Conservation (phyloP, 2,329 filamentous ascomycete species). For the Cyphellophora attinorum region DNA sequence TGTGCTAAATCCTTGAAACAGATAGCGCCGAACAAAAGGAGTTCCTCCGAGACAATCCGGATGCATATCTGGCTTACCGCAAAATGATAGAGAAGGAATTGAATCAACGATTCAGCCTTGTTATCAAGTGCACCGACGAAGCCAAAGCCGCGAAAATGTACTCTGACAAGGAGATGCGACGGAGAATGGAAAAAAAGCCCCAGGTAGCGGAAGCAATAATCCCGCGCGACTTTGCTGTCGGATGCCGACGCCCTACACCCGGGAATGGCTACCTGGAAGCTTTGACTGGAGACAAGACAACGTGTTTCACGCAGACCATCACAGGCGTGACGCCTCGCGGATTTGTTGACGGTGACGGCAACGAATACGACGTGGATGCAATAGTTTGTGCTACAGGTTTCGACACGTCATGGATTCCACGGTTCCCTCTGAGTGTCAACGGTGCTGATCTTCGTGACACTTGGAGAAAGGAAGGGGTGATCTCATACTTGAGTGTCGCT, state of each 20-base stretch:
- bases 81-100: conserved; percentile 41
- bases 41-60: not conserved
- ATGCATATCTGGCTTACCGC: conserved; percentile 30
- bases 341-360: conserved; percentile 4
- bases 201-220: conserved; percentile 34
- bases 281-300: conserved; percentile 23
- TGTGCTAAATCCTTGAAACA: no score
- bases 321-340: conserved; percentile 6
- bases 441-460: conserved; percentile 7
- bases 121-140: conserved; percentile 18
- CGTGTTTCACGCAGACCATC: conserved; percentile 5
- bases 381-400: conserved; percentile 13
- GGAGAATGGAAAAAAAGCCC: conserved; percentile 23
- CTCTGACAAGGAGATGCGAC: conserved; percentile 13
- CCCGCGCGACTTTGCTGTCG: conserved; percentile 31
- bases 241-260: conserved; percentile 32
- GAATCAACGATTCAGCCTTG: conserved; percentile 40
- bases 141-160: conserved; percentile 21
- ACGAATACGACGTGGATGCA: conserved; percentile 13
- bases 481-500: conserved; percentile 8
- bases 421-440: conserved; percentile 11
- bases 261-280: conserved; percentile 34
- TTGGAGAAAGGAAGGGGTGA: conserved; percentile 1
- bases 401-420: conserved; percentile 10
- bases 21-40: conserved; percentile 8